Evolutionary conservation across 1,284 basidiomycete genomes (phyloP).

Genomic region (Papiliotrema fonsecae): DNA sequence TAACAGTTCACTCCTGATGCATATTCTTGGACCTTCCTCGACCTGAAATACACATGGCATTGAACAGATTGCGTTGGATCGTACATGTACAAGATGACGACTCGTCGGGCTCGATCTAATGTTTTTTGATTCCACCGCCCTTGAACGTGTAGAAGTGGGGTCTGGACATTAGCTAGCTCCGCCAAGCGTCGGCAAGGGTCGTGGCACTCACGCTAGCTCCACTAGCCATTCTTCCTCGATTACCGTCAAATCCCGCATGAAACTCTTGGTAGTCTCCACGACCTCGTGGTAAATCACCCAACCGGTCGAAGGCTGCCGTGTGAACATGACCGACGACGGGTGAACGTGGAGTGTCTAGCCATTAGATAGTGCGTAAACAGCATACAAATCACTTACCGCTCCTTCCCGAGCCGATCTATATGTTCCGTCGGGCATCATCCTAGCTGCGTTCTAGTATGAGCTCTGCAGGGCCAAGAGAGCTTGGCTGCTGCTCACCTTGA

Average conservation of each 20-base stretch:
- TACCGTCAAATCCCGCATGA: conserved; percentile 55
- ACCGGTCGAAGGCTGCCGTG: conserved; percentile 76
- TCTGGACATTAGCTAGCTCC: conserved; percentile 17
- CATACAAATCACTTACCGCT: conserved; percentile 61
- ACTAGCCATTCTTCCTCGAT: conserved; percentile 54
- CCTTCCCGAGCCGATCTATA: conserved; percentile 78
- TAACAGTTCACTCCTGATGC: too few species aligned
- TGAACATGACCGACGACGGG: conserved; percentile 91
- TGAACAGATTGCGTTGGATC: not conserved
- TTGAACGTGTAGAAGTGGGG: conserved; percentile 46
- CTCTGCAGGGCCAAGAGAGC: not conserved
- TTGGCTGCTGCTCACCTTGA: conserved; percentile 53
- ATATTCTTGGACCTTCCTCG: too few species aligned
- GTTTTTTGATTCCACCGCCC: conserved; percentile 41
- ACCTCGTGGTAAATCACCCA: conserved; percentile 97
- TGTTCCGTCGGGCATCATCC: conserved; percentile 82
- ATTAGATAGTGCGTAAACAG: too few species aligned
- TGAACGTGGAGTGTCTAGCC: conserved; percentile 76
- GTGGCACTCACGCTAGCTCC: conserved; percentile 48
- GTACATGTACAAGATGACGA: not conserved
- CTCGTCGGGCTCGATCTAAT: too few species aligned
- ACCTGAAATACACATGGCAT: not conserved
- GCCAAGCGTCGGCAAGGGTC: not conserved
- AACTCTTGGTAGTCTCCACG: conserved; percentile 85
- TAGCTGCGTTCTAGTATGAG: conserved; percentile 64